Conservation (phyloP, 805 yeast genomes). For the Starmerella ratchasimensis region DNA sequence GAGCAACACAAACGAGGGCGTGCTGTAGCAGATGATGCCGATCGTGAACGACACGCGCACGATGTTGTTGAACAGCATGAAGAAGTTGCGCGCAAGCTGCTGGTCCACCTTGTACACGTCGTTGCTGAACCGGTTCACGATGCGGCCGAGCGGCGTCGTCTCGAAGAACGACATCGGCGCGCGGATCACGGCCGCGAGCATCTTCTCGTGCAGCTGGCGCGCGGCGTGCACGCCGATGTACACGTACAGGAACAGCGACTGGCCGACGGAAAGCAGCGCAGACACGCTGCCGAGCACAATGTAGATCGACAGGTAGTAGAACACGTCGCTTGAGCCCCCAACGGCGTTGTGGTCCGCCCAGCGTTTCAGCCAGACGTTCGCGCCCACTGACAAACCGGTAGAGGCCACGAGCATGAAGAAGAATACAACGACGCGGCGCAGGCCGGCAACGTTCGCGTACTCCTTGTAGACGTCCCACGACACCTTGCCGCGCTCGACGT, state of each 20-base stretch:
- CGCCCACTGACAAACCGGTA: conserved; percentile 47
- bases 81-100: conserved; percentile 31
- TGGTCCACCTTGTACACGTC: conserved; percentile 86
- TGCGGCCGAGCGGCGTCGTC: conserved; percentile 87
- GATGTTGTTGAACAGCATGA: conserved; percentile 28
- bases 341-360: conserved; percentile 87
- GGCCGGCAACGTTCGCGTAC: conserved; percentile 81
- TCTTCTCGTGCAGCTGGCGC: conserved; percentile 47
- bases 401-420: conserved; percentile 42
- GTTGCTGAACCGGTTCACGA: conserved; percentile 76
- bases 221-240: conserved; percentile 60
- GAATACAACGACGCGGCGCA: conserved; percentile 46
- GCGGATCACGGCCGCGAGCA: conserved; percentile 60
- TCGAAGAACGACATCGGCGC: conserved; percentile 94
- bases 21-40: conserved; percentile 64
- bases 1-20: conserved; percentile 72
- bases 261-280: conserved; percentile 46
- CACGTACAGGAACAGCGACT: conserved; percentile 37
- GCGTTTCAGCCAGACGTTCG: conserved; percentile 87
- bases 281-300: conserved; percentile 58
- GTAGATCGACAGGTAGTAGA: conserved; percentile 60
- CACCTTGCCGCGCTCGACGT: conserved; percentile 84
- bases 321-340: conserved; percentile 60
- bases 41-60: conserved; percentile 46
- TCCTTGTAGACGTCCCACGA: conserved; percentile 71